Percentiles rank a stretch among this genome's conserved stretches.
Conservation (phyloP, 805 yeast species). For the Candida incommunis region DNA sequence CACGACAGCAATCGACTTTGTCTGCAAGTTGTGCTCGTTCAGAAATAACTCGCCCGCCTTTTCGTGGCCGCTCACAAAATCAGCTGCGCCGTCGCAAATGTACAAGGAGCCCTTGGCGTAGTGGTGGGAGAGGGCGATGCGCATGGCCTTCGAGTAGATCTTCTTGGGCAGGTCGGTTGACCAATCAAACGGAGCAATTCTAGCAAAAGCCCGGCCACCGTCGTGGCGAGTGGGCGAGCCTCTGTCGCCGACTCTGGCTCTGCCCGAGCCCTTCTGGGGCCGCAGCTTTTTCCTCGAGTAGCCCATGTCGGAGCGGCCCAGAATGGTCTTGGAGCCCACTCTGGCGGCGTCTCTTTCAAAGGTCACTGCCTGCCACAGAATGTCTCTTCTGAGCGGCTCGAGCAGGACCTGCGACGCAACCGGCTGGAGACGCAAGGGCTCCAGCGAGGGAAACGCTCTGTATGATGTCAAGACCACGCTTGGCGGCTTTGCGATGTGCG, state of each 20-base stretch:
- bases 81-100: conserved; percentile 45
- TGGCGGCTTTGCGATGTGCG: conserved; percentile 30
- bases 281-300: conserved; percentile 69
- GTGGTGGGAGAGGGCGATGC: conserved; percentile 69
- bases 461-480: conserved; percentile 61
- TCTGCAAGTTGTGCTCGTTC: conserved; percentile 25
- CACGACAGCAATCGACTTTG: conserved; percentile 40
- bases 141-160: conserved; percentile 61
- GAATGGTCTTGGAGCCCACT: conserved; percentile 79
- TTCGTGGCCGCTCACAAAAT: conserved; percentile 20
- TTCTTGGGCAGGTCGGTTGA: conserved; percentile 62
- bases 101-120: conserved; percentile 62
- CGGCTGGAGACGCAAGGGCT: conserved; percentile 68
- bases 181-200: conserved; percentile 82
- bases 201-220: conserved; percentile 82
- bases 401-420: conserved; percentile 58
- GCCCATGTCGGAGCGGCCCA: conserved; percentile 76
- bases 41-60: conserved; percentile 37
- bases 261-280: conserved; percentile 90
- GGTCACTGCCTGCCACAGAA: conserved; percentile 87
- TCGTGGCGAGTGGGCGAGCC: conserved; percentile 85
- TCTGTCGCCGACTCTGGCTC: conserved; percentile 92
- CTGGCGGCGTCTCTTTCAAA: conserved; percentile 81
- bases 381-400: conserved; percentile 73
- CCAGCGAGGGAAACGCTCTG: conserved; percentile 79